Conservation (phyloP, 2,329 filamentous ascomycete genomes). For the Apiospora pterosperma region DNA sequence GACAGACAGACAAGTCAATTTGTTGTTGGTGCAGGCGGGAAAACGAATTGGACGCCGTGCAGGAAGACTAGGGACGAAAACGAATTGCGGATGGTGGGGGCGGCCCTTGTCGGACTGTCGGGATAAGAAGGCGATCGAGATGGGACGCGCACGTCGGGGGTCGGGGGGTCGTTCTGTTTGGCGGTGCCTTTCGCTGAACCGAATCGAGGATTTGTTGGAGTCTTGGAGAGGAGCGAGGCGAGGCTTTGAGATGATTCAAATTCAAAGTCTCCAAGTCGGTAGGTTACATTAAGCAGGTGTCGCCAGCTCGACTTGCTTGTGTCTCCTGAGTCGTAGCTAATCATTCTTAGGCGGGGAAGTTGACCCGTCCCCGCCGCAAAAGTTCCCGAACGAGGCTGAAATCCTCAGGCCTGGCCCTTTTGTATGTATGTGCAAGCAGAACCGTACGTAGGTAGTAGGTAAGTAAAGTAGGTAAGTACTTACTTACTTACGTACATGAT, state of each 20-base stretch:
- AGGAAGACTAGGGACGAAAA: neutral
- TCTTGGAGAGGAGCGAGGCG: no score
- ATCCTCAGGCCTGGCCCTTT: no score
- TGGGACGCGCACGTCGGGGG: neutral
- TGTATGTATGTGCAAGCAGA: no score
- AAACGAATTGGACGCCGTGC: neutral
- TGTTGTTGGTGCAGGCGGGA: neutral
- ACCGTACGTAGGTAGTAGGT: no score
- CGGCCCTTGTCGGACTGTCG: neutral
- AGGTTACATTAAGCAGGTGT: neutral
- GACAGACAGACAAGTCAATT: neutral
- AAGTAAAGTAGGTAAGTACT: no score
- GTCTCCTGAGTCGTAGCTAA: no score
- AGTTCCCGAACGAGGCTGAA: neutral
- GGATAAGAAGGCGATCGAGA: neutral
- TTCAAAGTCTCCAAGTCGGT: no score
- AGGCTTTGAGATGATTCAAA: neutral
- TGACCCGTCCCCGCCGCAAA: neutral
- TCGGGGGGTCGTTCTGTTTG: no score
- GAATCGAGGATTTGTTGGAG: no score
- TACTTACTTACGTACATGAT: no score
- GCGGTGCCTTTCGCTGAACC: neutral
- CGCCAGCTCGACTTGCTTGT: neutral
- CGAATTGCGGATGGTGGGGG: neutral
- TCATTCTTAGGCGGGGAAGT: neutral